Conservation (phyloP, 1,139 yeast genomes). For the Meyerozyma sp. region DNA sequence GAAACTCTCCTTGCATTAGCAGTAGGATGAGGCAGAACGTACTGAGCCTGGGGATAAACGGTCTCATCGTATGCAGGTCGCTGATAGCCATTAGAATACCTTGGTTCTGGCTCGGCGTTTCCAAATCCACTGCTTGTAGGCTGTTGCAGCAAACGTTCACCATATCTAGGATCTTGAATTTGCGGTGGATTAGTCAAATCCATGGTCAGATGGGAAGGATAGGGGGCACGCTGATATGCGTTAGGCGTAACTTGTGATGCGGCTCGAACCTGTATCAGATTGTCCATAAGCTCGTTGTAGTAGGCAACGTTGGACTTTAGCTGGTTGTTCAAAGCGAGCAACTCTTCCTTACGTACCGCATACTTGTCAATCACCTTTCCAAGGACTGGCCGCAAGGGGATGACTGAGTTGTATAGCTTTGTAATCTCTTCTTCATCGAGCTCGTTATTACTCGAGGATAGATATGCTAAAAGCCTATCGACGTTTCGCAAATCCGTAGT, state of each 20-base stretch:
- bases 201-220: constrained; percentile 10
- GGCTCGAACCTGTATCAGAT: constrained; percentile 26
- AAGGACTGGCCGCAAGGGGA: constrained; percentile 68
- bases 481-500: constrained; percentile 42
- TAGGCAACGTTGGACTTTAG: constrained; percentile 60
- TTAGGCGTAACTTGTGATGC: constrained; percentile 7
- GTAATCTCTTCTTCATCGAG: constrained; percentile 40
- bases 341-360: constrained; percentile 67
- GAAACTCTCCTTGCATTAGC: neutral
- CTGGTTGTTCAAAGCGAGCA: constrained; percentile 64
- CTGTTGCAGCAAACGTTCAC: constrained; percentile 20
- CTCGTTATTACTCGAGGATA: constrained; percentile 35
- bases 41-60: neutral
- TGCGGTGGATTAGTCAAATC: neutral
- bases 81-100: neutral
- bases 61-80: neutral
- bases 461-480: constrained; percentile 57
- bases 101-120: constrained; percentile 12
- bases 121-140: constrained; percentile 37
- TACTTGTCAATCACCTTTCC: constrained; percentile 73
- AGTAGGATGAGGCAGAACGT: neutral
- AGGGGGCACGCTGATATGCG: constrained; percentile 11
- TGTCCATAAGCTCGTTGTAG: constrained; percentile 68
- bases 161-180: constrained; percentile 4
- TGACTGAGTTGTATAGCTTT: constrained; percentile 59